Base-by-base conservation (phyloP, 2,329 filamentous ascomycete genomes). In the Colletotrichum camelliae region DNA sequence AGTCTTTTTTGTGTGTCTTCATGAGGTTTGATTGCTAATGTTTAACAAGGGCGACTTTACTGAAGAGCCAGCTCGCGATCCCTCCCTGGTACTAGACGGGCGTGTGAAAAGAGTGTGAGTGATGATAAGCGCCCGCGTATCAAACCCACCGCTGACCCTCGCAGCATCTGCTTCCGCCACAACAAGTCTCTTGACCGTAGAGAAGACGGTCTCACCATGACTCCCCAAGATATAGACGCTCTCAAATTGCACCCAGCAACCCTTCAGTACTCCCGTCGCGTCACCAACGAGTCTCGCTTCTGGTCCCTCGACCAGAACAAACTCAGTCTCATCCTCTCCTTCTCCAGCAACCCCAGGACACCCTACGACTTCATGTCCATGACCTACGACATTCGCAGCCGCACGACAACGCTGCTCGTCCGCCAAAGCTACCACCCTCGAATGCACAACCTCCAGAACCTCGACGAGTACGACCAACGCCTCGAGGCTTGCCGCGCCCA, bases 281-380 rank as follows among this genome's bases (percentile, higher is more conserved):
- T 81, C n/a, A 84, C 83, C 2, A 85, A 84, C 43, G 84, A 86
- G 75, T 85, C 83, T 12, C 82, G 83, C 37, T 85, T 85, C 69
- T 86, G 84, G 84, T 85, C 85, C 37, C 82, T 83, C 24, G 83
- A 84, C 39, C 81, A 81, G 55, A 82, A 82, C 12, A 83, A 83
- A 33, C 76, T 86, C 66, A 86, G 83, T 83, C 78, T 88, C 48
- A 86, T 88, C 67, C 81, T 88, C 67, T 85, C 86, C 39, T 88
- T 88, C 77, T 87, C 87, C 5, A 82, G 83, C 27, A 84, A 86
- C 69, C 85, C 87, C 27, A 85, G 84, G 58, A 86, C 87, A 0
- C 86, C 87, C 0, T 88, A 86, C 62, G 87, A 88, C 78, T 88
- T 88, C 76, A 80, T 88, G 12, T 88, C 86, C 57, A 86, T 88